These are phyloP conservation scores for Xylaria sp. DNA, from an alignment of 2,329 filamentous ascomycete species.

Conservation along the genomic window DNA sequence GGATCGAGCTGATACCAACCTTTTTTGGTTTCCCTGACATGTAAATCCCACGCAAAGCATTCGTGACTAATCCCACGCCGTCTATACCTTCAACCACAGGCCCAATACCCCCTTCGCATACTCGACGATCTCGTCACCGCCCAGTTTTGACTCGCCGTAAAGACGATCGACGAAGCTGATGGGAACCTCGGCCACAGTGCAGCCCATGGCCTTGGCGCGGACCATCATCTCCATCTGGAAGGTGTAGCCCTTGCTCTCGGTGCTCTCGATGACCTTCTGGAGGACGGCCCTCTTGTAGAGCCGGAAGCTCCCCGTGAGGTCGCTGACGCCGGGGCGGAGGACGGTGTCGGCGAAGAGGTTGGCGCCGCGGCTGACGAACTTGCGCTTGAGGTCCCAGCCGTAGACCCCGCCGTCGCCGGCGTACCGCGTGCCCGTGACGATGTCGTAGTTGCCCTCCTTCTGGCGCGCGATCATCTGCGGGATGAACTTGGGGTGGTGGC, in stretches of 20 bases:
- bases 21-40: conserved; percentile 21
- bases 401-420: conserved; percentile 88
- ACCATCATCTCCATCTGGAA: conserved; percentile 99
- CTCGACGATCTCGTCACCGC: conserved; percentile 93
- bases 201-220: conserved; percentile 93
- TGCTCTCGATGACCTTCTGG: conserved; percentile 86
- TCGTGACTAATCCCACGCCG: neutral
- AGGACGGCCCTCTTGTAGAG: conserved; percentile 91
- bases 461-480: conserved; percentile 88
- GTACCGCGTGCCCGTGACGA: conserved; percentile 95
- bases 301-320: conserved; percentile 92
- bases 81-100: conserved; percentile 77
- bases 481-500: conserved; percentile 99
- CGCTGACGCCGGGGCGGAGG: conserved; percentile 89
- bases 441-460: conserved; percentile 80
- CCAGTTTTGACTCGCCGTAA: conserved; percentile 94
- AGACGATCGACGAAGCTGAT: conserved; percentile 95
- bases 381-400: conserved; percentile 94
- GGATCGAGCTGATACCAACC: conserved; percentile 25
- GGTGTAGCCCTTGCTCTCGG: conserved; percentile 94
- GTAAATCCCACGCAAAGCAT: conserved; percentile 16
- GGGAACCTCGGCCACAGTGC: conserved; percentile 90
- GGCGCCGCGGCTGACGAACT: conserved; percentile 82
- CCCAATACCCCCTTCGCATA: conserved; percentile 86
- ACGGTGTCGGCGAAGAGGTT: conserved; percentile 97